Evolutionary conservation across 345 rosid genomes (phyloP).

Genomic region (Rhizophora apiculata): DNA sequence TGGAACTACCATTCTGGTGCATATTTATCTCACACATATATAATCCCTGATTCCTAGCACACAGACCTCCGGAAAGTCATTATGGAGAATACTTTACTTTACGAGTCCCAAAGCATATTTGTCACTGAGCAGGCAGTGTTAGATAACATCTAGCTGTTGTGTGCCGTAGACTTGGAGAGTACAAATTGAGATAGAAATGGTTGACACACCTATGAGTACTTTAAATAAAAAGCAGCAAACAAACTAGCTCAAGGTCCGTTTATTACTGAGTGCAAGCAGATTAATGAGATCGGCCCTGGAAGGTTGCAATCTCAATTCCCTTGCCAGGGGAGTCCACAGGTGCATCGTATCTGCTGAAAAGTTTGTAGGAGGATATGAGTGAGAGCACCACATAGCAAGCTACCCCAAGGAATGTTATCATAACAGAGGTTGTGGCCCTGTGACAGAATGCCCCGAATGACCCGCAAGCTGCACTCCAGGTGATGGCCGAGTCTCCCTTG

Average conservation of each 20-base stretch:
- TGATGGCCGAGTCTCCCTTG: constrained; percentile 57
- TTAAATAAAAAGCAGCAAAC: too few relatives aligned
- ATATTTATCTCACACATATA: too few relatives aligned
- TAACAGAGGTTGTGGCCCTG: constrained; percentile 59
- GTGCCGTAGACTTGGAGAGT: too few relatives aligned
- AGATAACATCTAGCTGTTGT: too few relatives aligned
- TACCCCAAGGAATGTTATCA: constrained; percentile 52
- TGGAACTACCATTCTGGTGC: too few relatives aligned
- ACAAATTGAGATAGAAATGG: too few relatives aligned
- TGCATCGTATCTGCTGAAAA: constrained; percentile 66
- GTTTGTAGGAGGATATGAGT: constrained; percentile 70
- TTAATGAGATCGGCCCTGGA: constrained; percentile 24
- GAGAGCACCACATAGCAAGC: constrained; percentile 53
- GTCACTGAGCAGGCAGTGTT: too few relatives aligned
- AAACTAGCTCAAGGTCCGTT: too few relatives aligned
- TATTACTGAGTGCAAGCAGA: too few relatives aligned
- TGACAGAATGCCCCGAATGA: constrained; percentile 65
- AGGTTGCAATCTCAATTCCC: constrained; percentile 38
- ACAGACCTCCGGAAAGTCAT: too few relatives aligned
- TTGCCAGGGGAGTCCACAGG: constrained; percentile 43
- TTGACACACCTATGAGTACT: too few relatives aligned
- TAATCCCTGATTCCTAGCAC: too few relatives aligned
- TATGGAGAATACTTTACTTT: constrained; percentile 38
- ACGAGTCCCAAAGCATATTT: constrained; percentile 24
- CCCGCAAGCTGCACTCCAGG: constrained; percentile 75